Evolutionary conservation across 139 green algal species (phyloP).

Genomic region (Prasinococcaceae sp.): DNA sequence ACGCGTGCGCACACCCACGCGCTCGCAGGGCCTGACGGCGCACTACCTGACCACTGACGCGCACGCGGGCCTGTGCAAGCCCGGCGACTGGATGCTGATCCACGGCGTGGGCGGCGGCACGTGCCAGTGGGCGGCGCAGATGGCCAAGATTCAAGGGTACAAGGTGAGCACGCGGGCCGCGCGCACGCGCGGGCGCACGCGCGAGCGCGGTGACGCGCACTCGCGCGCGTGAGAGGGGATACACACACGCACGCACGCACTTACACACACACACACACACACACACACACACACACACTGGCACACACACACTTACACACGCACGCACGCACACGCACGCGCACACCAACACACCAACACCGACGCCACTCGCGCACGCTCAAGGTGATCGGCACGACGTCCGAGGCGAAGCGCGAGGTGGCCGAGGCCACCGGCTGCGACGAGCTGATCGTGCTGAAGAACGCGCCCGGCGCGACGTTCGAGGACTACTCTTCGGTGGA

Average conservation of each 20-base stretch:
- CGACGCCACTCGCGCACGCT: no score
- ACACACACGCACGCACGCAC: no score
- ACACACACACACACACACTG: no score
- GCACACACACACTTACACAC: no score
- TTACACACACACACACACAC: no score
- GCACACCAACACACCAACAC: no score
- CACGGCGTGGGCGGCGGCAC: constrained; percentile 13
- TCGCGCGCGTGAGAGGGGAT: no score
- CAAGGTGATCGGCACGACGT: constrained; percentile 18
- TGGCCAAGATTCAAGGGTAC: constrained; percentile 19
- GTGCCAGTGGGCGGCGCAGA: constrained; percentile 19
- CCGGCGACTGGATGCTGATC: constrained; percentile 21
- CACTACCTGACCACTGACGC: constrained; percentile 16
- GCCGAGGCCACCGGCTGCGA: constrained; percentile 8
- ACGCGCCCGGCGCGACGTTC: constrained; percentile 13
- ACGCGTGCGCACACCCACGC: no score
- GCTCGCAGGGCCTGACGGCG: constrained; percentile 14
- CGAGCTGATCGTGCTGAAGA: constrained; percentile 14
- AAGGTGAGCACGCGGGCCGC: no score
- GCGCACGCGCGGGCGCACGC: no score
- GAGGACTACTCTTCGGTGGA: constrained; percentile 19
- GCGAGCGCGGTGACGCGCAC: no score
- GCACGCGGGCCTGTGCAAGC: constrained; percentile 15
- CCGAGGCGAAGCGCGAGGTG: constrained; percentile 13
- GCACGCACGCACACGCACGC: no score